Percentiles rank a stretch among this genome's conserved stretches.
Evolutionary conservation across 1,139 yeast genomes (phyloP).

Genomic region (Scheffersomyces cryptocercus): DNA sequence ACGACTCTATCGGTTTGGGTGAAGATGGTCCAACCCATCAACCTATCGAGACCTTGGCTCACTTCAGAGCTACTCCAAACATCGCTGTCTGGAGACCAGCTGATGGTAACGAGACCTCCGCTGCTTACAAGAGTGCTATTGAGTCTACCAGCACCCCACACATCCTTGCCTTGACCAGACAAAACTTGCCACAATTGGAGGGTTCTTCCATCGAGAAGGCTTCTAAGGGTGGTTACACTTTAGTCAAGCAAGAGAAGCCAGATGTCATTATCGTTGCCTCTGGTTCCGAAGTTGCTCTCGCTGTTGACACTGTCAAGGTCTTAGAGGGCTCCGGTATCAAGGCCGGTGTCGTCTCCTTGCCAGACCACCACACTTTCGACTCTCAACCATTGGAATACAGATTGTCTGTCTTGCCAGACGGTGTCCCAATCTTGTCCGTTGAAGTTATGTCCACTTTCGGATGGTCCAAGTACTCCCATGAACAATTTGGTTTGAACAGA

Average conservation of each 20-base stretch:
- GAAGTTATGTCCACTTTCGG: constrained; percentile 93
- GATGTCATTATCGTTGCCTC: constrained; percentile 84
- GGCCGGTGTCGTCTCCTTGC: constrained; percentile 86
- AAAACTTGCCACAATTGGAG: constrained; percentile 94
- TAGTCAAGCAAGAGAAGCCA: constrained; percentile 62
- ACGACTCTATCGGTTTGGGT: constrained; percentile 98
- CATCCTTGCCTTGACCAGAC: constrained; percentile 92
- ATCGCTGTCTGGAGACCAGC: constrained; percentile 99
- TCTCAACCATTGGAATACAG: constrained; percentile 77
- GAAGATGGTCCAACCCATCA: constrained; percentile 99
- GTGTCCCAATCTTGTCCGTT: constrained; percentile 88
- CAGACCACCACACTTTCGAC: constrained; percentile 92
- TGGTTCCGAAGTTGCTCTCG: constrained; percentile 92
- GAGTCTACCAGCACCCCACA: constrained; percentile 78
- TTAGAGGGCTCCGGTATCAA: constrained; percentile 62
- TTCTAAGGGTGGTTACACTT: constrained; percentile 90
- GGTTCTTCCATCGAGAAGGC: constrained; percentile 94
- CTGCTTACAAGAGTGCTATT: constrained; percentile 86
- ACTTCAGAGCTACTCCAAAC: constrained; percentile 97
- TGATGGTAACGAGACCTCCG: constrained; percentile 98
- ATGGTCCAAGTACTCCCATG: constrained; percentile 96
- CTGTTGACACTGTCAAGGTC: constrained; percentile 78
- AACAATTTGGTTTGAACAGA: constrained; percentile 92
- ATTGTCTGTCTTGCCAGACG: constrained; percentile 89
- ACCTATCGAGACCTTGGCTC: constrained; percentile 98